Evolutionary conservation across 495 filamentous ascomycete species (phyloP), one percentile per base, ranked within the genome.

Genomic region (Hypoxylon trugodes): DNA sequence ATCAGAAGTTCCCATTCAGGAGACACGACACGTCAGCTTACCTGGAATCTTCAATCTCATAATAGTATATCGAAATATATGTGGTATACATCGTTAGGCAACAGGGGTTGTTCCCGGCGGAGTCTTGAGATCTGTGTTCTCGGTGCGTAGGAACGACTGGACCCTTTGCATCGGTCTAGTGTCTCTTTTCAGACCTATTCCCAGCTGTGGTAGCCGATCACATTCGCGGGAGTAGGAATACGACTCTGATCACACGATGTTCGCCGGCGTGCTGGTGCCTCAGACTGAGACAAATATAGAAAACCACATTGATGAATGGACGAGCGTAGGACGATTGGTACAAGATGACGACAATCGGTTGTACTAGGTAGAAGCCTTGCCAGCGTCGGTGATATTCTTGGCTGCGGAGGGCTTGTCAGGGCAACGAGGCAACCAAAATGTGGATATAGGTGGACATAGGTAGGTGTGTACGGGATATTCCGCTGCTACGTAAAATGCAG

Each of bases 121-220:
- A 50, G 7, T 19, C 28, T 15, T 15, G 32, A 42, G 52, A 79
- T 78, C 66, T 82, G 79, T 15, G 19, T 36, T 21, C 9, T 33
- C 24, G 53, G 41, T 15, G n/a, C 51, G 35, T 51, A 46, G 49
- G 26, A 24, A 66, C 16, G 19, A 51, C 4, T 30, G 32, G 51
- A 55, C 45, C 62, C 33, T 43, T 38, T 45, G 30, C 59, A 64
- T 59, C 65, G 59, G 59, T 25, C 30, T 7, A 53, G 19, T 57
- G 40, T 28, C 57, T 58, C 33, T 6, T 53, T 66, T 18, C 24
- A 64, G 41, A 42, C 18, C 26, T 42, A n/a, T 33, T 55, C 38
- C 49, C 13, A 53, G 38, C 26, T 36, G 59, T 12, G 42, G 36
- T 18, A 47, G 42, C 42, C 19, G 46, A 49, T 50, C 51, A 25